Evolutionary conservation across 164 flowering plant genomes (phyloP).

Genomic region (Kingdonia uniflora): DNA sequence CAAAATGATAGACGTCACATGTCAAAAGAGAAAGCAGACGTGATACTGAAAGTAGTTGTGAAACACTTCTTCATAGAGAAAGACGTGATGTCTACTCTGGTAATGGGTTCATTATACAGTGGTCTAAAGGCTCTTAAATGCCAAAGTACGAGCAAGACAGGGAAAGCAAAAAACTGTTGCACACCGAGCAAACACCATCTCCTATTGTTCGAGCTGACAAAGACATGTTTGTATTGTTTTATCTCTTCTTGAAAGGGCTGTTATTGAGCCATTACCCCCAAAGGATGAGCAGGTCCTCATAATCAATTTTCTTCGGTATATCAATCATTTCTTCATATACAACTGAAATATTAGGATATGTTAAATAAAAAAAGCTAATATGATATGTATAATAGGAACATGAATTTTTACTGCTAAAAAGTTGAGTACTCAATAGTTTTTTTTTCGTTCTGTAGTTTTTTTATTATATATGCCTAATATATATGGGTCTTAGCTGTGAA

Average conservation of each 20-base stretch:
- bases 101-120: slow-evolving; percentile 96
- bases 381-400: no score
- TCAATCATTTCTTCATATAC: no score
- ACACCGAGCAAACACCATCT: slow-evolving; percentile 59
- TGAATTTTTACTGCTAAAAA: no score
- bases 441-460: no score
- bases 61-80: slow-evolving; percentile 89
- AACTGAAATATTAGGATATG: no score
- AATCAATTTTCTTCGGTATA: slow-evolving; percentile 30
- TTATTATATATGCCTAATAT: no score
- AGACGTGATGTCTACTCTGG: slow-evolving; percentile 95
- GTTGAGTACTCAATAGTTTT: no score
- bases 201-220: slow-evolving; percentile 76
- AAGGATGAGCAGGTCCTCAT: slow-evolving; percentile 94
- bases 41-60: slow-evolving; percentile 72
- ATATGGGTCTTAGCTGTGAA: no score
- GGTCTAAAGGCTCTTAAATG: slow-evolving; percentile 88
- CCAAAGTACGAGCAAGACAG: slow-evolving; percentile 49
- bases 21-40: slow-evolving; percentile 79
- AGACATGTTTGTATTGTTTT: slow-evolving; percentile 75
- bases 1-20: slow-evolving; percentile 56
- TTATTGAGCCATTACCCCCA: slow-evolving; percentile 83
- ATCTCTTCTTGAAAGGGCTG: slow-evolving; percentile 72
- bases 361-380: no score
- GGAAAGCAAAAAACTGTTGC: slow-evolving; percentile 29